Evolutionary conservation across 805 yeast species (phyloP), one percentile per base, ranked within the genome.

Genomic region (Hanseniaspora mollemarum): DNA sequence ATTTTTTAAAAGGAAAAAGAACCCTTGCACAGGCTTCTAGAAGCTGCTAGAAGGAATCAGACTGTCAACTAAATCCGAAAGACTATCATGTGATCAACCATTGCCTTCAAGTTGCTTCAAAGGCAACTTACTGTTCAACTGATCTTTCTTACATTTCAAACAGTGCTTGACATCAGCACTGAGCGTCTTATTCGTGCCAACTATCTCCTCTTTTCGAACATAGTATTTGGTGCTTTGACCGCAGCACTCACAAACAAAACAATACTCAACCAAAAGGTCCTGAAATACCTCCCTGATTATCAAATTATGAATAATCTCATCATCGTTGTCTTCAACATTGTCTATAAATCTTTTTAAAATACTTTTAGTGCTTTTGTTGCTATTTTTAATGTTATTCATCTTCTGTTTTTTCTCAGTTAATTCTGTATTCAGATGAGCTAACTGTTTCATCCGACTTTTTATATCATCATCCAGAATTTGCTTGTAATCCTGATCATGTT

Each of bases 401-500:
- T 8, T 31, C 16, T 13, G 22, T 49, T 21, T 51, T 8, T 18
- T 32, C n/a, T 9, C 53, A 9, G 57, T 56, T 28, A 65, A 36
- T 45, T 63, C 67, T 43, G 62, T 54, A 43, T 67, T 62, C 48
- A 74, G 55, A 40, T 67, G 66, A 38, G 69, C 69, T 43, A 70
- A 51, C 51, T 69, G 64, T 16, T 62, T 59, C 48, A 71, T 66
- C 55, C 72, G 73, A 38, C 57, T 60, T 35, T 59, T 58, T 35
- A 73, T 59, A 55, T 72, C 76, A 35, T 67, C 70, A 40, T 73
- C 74, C 56, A 75, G 63, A 29, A 63, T 58, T 43, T 70, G 67
- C 58, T 68, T 60, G 25, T 70, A 66, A 59, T 75, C 79, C 44
- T 69, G 73, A 53, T 68, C 60, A 42, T 69, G 67, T 54, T 74